Evolutionary conservation across 192 early-diverging fungal genomes (phyloP).

Genomic region (Coemansia sp.): DNA sequence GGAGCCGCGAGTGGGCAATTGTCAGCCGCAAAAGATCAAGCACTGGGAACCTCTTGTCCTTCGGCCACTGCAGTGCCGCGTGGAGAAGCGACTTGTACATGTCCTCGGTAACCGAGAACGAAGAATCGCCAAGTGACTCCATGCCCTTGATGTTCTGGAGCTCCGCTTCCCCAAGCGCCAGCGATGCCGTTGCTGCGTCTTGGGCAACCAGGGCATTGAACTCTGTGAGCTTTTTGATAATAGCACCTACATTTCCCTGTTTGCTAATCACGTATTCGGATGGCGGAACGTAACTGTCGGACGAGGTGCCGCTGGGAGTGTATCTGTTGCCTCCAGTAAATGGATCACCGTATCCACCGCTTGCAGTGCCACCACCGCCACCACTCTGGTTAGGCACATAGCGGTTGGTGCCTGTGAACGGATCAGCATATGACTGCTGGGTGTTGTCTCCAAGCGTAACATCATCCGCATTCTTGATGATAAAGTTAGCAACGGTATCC

Average conservation of each 20-base stretch:
- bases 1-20: conserved; percentile 56
- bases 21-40: conserved; percentile 81
- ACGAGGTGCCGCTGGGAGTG: conserved; percentile 18
- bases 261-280: conserved; percentile 64
- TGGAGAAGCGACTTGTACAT: conserved; percentile 55
- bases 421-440: conserved; percentile 14
- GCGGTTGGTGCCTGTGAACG: conserved; percentile 58
- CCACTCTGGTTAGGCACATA: conserved; percentile 58
- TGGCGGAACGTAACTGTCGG: conserved; percentile 25
- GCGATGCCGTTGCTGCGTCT: conserved; percentile 10
- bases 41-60: conserved; percentile 69
- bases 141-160: conserved; percentile 19
- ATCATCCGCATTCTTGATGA: conserved; percentile 77
- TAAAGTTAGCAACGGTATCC: conserved; percentile 95
- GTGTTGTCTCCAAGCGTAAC: conserved; percentile 32
- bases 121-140: conserved; percentile 13
- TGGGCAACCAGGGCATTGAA: conserved; percentile 62
- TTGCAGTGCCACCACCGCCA: conserved; percentile 1
- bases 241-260: conserved; percentile 67
- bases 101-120: conserved; percentile 36
- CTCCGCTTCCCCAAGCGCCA: conserved; percentile 17
- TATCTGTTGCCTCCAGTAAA: conserved; percentile 18
- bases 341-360: conserved; percentile 26
- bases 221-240: conserved; percentile 73
- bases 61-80: conserved; percentile 69